Evolutionary conservation across 345 rosid species (phyloP).

Genomic region (Kandelia obovata): DNA sequence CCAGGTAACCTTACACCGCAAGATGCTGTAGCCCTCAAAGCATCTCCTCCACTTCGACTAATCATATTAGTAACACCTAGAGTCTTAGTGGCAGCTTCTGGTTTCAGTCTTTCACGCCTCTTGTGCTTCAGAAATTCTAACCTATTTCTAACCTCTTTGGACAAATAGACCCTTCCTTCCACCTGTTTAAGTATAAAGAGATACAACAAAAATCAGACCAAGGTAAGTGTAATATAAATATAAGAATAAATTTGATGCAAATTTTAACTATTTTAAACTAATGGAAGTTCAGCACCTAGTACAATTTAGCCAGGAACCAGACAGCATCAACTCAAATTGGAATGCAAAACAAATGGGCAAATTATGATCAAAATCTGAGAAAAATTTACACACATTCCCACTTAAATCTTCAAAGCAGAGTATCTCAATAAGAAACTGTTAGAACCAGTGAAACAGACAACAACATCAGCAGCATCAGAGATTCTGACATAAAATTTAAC

Average conservation of each 20-base stretch:
- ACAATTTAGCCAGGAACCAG: background rate
- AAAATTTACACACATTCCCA: too few relatives aligned
- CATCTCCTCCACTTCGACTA: conserved; percentile 89
- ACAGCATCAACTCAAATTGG: background rate
- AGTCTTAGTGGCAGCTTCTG: conserved; percentile 44
- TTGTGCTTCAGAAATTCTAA: conserved; percentile 77
- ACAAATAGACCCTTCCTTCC: conserved; percentile 79
- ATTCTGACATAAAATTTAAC: too few relatives aligned
- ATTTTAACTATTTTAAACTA: background rate
- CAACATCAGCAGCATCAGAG: too few relatives aligned
- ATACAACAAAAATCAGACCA: background rate
- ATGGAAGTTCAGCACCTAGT: background rate
- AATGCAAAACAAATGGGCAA: background rate
- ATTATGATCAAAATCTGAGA: background rate
- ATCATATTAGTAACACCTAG: conserved; percentile 37
- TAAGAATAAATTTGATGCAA: background rate
- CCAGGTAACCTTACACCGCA: conserved; percentile 74
- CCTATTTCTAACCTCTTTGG: conserved; percentile 69
- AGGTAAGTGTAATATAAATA: background rate
- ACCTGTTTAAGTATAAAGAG: conserved; percentile 50
- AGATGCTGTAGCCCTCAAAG: conserved; percentile 67
- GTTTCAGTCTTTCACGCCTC: conserved; percentile 70
- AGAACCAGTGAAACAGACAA: too few relatives aligned
- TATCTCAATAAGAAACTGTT: too few relatives aligned
- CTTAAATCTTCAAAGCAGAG: too few relatives aligned